These are phyloP conservation scores for Akanthomyces muscarius DNA, from an alignment of 2,329 filamentous ascomycete genomes.

Conservation along the genomic window DNA sequence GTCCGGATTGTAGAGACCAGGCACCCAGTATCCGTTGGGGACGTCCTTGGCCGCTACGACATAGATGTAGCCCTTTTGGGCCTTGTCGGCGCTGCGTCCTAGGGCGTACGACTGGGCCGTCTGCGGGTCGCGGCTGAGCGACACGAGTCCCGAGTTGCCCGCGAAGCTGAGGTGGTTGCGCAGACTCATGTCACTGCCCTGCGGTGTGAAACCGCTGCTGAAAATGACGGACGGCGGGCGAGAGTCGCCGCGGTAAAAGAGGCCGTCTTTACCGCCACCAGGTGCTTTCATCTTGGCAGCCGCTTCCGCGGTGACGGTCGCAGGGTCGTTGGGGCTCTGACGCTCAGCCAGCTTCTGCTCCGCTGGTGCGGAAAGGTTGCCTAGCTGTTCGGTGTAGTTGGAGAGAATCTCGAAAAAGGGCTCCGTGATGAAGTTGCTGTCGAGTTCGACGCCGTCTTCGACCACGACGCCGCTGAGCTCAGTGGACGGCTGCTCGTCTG, in stretches of 20 bases:
- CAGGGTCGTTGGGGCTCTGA: background rate
- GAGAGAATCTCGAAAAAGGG: background rate
- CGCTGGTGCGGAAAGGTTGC: too few relatives aligned
- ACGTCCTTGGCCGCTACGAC: slow-evolving; percentile 5
- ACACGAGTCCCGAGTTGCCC: slow-evolving; percentile 15
- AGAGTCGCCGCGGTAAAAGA: slow-evolving; percentile 19
- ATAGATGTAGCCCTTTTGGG: slow-evolving; percentile 12
- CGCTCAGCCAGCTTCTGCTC: too few relatives aligned
- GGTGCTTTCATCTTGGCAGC: slow-evolving; percentile 4
- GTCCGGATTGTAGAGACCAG: slow-evolving; percentile 1
- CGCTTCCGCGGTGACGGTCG: background rate
- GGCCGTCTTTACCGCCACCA: background rate
- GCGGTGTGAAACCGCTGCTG: slow-evolving; percentile 6
- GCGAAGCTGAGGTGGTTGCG: slow-evolving; percentile 12
- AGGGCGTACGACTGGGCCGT: slow-evolving; percentile 11
- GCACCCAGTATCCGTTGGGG: slow-evolving; percentile 18
- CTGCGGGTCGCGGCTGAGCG: background rate
- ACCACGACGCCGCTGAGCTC: background rate
- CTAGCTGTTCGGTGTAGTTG: too few relatives aligned
- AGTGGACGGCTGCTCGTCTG: background rate
- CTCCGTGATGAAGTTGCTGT: background rate
- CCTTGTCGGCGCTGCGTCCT: slow-evolving; percentile 1
- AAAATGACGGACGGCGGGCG: slow-evolving; percentile 15
- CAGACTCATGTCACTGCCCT: slow-evolving; percentile 13
- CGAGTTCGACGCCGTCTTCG: background rate